Conservation (phyloP, 2,329 filamentous ascomycete species). For the Microthyrium microscopicum region DNA sequence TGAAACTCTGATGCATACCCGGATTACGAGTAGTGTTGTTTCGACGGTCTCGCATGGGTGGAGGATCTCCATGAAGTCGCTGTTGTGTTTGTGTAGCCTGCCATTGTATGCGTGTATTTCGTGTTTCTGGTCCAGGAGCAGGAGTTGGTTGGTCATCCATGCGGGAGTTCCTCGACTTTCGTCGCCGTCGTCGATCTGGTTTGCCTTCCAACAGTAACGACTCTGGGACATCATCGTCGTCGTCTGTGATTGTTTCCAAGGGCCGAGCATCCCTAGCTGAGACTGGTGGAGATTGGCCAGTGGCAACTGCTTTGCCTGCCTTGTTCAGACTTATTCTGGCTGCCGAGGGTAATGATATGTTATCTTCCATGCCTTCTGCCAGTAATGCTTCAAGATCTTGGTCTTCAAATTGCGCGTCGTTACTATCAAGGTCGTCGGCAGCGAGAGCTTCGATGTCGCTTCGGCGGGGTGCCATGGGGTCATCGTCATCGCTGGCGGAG, state of each 20-base stretch:
- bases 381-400: conserved; percentile 40
- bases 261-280: conserved; percentile 15
- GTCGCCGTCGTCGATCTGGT: conserved; percentile 9
- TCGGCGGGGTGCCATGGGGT: conserved; percentile 21
- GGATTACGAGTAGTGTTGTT: conserved; percentile 6
- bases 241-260: conserved; percentile 24
- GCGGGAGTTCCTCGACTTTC: conserved; percentile 8
- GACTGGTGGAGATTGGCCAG: conserved; percentile 9
- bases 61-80: conserved; percentile 21
- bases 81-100: conserved; percentile 29
- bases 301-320: not conserved
- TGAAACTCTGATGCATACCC: conserved; percentile 2
- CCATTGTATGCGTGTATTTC: conserved; percentile 32
- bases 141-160: conserved; percentile 23
- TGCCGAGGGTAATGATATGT: conserved; percentile 26
- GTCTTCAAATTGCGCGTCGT: conserved; percentile 35
- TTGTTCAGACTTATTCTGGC: conserved; percentile 11
- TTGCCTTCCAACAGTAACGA: conserved; percentile 40
- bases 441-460: conserved; percentile 27
- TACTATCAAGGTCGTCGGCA: conserved; percentile 27
- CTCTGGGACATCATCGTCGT: conserved; percentile 46
- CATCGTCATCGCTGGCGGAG: conserved; percentile 25
- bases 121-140: conserved; percentile 26
- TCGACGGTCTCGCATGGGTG: not conserved
- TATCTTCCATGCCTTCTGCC: conserved; percentile 33